Evolutionary conservation across 441 rosid species (phyloP).

Genomic region (Hura crepitans): DNA sequence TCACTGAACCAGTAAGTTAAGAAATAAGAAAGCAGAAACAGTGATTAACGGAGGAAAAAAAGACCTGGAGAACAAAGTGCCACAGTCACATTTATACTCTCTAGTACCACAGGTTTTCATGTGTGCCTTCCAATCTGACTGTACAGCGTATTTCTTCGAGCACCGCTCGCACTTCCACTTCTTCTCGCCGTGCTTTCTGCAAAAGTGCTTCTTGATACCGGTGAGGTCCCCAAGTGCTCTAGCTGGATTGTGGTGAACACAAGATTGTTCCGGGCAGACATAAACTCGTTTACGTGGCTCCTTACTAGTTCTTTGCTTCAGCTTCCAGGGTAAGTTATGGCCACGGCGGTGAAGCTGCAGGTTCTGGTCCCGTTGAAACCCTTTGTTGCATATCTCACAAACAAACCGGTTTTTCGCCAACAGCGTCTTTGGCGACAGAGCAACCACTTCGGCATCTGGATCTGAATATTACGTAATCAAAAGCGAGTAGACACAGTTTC

Average conservation of each 20-base stretch:
- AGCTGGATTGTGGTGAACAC: slow-evolving; percentile 60
- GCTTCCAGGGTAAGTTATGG: slow-evolving; percentile 75
- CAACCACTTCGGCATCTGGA: slow-evolving; percentile 67
- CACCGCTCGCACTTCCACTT: slow-evolving; percentile 77
- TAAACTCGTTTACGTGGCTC: slow-evolving; percentile 58
- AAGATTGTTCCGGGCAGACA: slow-evolving; percentile 60
- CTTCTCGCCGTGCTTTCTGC: slow-evolving; percentile 72
- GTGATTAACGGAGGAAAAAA: background rate
- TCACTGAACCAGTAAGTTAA: background rate
- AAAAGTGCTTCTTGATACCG: slow-evolving; percentile 70
- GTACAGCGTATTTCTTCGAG: slow-evolving; percentile 69
- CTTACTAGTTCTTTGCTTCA: slow-evolving; percentile 47
- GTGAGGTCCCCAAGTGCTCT: slow-evolving; percentile 77
- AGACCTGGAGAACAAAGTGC: slow-evolving; percentile 65
- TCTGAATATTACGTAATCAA: slow-evolving; percentile 33
- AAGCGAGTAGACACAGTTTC: background rate
- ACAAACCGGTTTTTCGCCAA: slow-evolving; percentile 61
- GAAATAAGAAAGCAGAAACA: background rate
- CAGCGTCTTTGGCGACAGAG: slow-evolving; percentile 56
- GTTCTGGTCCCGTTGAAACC: slow-evolving; percentile 74
- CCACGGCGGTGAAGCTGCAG: slow-evolving; percentile 83
- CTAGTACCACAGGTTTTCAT: slow-evolving; percentile 68
- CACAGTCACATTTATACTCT: slow-evolving; percentile 72
- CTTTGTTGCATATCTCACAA: slow-evolving; percentile 76
- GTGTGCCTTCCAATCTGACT: slow-evolving; percentile 80